Conservation (phyloP, 345 rosid genomes). For the Salix koriyanagi region DNA sequence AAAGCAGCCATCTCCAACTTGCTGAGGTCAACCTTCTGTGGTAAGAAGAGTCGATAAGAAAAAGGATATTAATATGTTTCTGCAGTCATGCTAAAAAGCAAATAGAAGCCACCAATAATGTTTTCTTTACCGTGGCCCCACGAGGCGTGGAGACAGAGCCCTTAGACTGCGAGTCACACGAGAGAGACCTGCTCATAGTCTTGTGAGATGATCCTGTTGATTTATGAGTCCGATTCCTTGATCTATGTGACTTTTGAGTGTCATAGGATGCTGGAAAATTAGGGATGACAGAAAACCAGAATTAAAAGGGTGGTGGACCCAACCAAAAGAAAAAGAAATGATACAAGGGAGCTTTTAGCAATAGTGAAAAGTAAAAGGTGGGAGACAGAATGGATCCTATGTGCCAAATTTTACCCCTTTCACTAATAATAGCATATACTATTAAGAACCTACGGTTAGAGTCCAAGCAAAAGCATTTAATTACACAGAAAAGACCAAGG, state of each 20-base stretch:
- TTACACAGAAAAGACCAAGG: neutral
- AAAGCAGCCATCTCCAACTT: conserved; percentile 86
- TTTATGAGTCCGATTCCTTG: conserved; percentile 66
- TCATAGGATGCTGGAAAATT: conserved; percentile 67
- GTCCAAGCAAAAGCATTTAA: conserved; percentile 7
- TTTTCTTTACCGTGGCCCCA: conserved; percentile 45
- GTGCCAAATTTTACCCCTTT: conserved; percentile 41
- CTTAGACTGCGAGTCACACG: conserved; percentile 84
- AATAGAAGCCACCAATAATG: neutral
- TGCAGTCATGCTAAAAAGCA: neutral
- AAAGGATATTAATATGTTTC: neutral
- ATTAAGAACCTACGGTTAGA: conserved; percentile 7
- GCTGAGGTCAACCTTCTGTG: conserved; percentile 82
- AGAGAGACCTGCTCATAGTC: conserved; percentile 62
- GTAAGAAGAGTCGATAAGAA: conserved; percentile 4
- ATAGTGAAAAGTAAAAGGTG: conserved; percentile 56
- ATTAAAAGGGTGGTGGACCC: conserved; percentile 39
- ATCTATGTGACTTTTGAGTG: conserved; percentile 73
- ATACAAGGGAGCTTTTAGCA: conserved; percentile 34
- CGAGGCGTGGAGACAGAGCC: conserved; percentile 50
- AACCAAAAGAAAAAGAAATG: conserved; percentile 34
- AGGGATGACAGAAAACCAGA: conserved; percentile 21
- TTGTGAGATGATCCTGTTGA: conserved; percentile 70
- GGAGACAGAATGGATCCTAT: conserved; percentile 62
- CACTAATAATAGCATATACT: neutral